Evolutionary conservation across 805 yeast species (phyloP).

Genomic region (Yarrowia sp.): DNA sequence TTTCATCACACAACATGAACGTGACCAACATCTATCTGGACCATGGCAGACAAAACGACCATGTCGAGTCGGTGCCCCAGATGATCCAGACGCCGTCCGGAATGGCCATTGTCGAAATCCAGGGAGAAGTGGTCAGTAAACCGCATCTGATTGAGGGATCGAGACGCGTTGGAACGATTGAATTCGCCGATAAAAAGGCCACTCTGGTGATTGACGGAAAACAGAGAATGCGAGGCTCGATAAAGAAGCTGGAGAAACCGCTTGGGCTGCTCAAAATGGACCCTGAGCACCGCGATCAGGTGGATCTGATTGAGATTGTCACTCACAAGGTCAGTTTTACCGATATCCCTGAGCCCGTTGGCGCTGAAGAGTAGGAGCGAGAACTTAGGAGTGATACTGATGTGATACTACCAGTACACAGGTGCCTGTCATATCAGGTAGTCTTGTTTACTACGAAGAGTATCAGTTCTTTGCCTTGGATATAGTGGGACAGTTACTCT

Average conservation of each 20-base stretch:
- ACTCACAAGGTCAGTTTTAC: slow-evolving; percentile 29
- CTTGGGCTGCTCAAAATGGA: slow-evolving; percentile 37
- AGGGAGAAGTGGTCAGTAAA: slow-evolving; percentile 30
- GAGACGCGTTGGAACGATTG: slow-evolving; percentile 26
- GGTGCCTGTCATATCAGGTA: too few relatives aligned
- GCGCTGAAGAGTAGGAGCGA: background rate
- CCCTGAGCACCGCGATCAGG: background rate
- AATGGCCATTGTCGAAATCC: slow-evolving; percentile 37
- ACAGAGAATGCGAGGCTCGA: slow-evolving; percentile 31
- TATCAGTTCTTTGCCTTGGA: background rate
- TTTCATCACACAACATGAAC: background rate
- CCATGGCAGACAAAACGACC: slow-evolving; percentile 17
- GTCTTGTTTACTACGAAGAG: too few relatives aligned
- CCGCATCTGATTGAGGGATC: slow-evolving; percentile 17
- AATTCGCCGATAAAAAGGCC: slow-evolving; percentile 1
- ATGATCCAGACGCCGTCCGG: slow-evolving; percentile 30
- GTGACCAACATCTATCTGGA: slow-evolving; percentile 28
- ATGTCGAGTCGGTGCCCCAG: slow-evolving; percentile 14
- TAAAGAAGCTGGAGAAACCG: slow-evolving; percentile 36
- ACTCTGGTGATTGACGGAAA: slow-evolving; percentile 23
- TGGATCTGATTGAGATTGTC: slow-evolving; percentile 27
- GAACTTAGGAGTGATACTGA: too few relatives aligned
- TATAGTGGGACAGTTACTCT: background rate
- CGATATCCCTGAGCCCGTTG: slow-evolving; percentile 24
- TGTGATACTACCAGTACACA: too few relatives aligned